Evolutionary conservation across 108 stramenopile species (phyloP), one percentile per base, ranked within the genome.

Genomic region (Cyclostephanos tholiformis): DNA sequence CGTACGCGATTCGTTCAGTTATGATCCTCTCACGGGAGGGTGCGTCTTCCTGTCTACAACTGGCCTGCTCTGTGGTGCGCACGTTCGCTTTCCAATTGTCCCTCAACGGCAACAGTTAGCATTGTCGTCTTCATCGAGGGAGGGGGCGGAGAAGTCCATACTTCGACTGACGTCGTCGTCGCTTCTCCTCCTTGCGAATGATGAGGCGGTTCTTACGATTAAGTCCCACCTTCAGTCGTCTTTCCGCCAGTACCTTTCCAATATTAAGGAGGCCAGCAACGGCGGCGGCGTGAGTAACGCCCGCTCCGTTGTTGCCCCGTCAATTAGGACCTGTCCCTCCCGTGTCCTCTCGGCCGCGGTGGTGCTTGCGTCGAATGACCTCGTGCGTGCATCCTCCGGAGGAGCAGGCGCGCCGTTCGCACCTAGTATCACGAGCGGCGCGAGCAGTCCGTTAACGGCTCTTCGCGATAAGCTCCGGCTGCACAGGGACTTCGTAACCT

Each of bases 401-500:
- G 66, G 32, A 49, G 19, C 17, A 38, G 58, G 50, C 46, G 19
- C 69, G 44, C 4, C 76, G 39, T 66, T 66, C 32, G 4, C 44
- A 17, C 27, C 67, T 4, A 29, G 71, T n/a, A n/a, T 17, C 1
- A 11, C 13, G 41, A 36, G 44, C 63, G 22, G 44, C 67, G 30
- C 16, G 12, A 46, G 49, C 29, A 74, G 53, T 49, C 57, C 70
- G 58, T 0, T 76, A 51, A 68, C 62, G 16, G 55, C 46, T 0
- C 41, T 76, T 14, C 38, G 48, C 13, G 69, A 81, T 16, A 81
- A 81, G 43, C 44, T 75, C 4, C 29, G 50, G 25, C 50, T 71
- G 68, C 80, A 81, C 46, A 55, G 20, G 30, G 64, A 81, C 55
- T 81, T 71, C 39, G 51, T 81, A 32, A 75, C 63, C 19, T 81